These are phyloP conservation scores for Suillus placidus DNA, from an alignment of 768 basidiomycete species.

Conservation along the genomic window DNA sequence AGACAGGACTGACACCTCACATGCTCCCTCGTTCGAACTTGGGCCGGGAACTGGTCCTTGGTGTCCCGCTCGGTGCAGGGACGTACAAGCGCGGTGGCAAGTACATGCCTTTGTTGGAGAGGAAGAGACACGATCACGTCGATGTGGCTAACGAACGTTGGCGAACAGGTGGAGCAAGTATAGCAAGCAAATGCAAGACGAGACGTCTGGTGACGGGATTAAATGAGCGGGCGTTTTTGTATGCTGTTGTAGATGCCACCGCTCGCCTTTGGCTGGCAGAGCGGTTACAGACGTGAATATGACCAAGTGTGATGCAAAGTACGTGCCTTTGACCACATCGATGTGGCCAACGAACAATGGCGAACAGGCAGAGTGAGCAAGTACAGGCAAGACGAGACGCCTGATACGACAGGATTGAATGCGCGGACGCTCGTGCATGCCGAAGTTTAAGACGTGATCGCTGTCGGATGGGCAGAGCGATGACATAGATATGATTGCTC, in stretches of 20 bases:
- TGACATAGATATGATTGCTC: too few relatives aligned
- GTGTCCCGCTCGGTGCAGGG: slow-evolving; percentile 75
- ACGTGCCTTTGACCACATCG: slow-evolving; percentile 71
- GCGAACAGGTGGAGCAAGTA: slow-evolving; percentile 57
- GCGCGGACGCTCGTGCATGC: neutral
- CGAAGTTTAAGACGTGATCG: neutral
- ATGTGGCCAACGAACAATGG: slow-evolving; percentile 70
- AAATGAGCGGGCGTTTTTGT: too few relatives aligned
- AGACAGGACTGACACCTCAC: slow-evolving; percentile 24
- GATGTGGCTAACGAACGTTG: slow-evolving; percentile 70
- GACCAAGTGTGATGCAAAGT: slow-evolving; percentile 57
- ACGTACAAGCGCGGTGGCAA: slow-evolving; percentile 57
- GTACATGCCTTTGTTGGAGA: slow-evolving; percentile 69
- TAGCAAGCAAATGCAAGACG: neutral
- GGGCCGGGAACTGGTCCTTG: slow-evolving; percentile 39
- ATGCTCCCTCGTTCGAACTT: slow-evolving; percentile 19
- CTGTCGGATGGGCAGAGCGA: neutral
- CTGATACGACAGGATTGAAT: neutral
- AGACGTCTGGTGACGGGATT: neutral
- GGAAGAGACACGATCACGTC: slow-evolving; percentile 69
- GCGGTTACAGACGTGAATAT: too few relatives aligned
- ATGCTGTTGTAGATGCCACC: too few relatives aligned
- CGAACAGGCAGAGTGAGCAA: slow-evolving; percentile 62
- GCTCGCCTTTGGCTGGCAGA: too few relatives aligned
- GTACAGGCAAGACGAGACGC: neutral